phyloP scores from a whole-genome alignment of 2,329 filamentous ascomycete genomes.

The Fusarium acutatum region DNA sequence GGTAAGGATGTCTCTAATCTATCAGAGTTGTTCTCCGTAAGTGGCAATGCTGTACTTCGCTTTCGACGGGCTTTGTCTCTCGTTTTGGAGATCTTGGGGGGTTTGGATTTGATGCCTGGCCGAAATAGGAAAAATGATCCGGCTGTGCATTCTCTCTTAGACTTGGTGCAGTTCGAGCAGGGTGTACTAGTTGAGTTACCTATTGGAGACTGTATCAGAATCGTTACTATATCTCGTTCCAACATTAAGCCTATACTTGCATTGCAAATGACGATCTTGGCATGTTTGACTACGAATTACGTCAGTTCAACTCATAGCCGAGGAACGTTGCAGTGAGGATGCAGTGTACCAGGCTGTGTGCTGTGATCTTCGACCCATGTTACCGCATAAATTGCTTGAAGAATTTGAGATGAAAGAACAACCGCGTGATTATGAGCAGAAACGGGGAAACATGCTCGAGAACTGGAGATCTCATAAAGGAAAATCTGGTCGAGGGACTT shows the following conservation, averaged over 20 bases:
- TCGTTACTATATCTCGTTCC: rapidly evolving
- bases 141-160: neutral
- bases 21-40: no score
- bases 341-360: neutral
- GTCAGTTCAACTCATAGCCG: neutral
- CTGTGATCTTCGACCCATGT: neutral
- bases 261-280: neutral
- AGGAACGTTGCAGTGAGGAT: neutral
- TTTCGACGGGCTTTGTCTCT: neutral
- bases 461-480: neutral
- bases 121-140: neutral
- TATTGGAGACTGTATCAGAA: neutral
- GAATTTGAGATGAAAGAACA: neutral
- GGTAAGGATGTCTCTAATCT: neutral
- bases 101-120: neutral
- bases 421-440: neutral
- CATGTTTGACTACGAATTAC: neutral
- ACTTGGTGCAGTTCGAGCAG: neutral
- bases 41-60: rapidly evolving
- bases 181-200: neutral
- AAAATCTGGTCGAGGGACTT: neutral
- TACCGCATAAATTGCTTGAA: neutral
- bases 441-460: neutral
- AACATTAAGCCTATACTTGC: neutral
- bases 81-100: neutral